A percentile compares a stretch with the other conserved stretches of the same genome.
These are phyloP conservation scores for Kodamaea hsintzibuensis DNA, from an alignment of 805 yeast genomes.

Conservation along the genomic window DNA sequence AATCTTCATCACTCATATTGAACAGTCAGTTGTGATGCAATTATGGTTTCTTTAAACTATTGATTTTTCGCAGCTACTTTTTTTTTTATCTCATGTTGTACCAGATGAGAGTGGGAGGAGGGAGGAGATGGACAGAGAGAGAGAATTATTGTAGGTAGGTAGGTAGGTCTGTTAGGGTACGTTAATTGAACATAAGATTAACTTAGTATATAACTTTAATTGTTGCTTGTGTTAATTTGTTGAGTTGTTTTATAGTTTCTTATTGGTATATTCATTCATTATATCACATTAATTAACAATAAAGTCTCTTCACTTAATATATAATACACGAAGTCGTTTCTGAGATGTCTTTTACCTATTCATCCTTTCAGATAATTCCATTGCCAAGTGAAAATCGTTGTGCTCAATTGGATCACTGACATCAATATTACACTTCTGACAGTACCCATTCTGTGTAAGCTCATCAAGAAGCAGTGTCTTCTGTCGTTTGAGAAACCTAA, in stretches of 20 bases:
- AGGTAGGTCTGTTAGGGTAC: too few relatives aligned
- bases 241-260: too few relatives aligned
- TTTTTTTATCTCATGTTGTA: background rate
- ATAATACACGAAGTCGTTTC: too few relatives aligned
- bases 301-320: too few relatives aligned
- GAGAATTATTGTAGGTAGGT: too few relatives aligned
- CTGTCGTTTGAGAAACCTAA: slow-evolving; percentile 9
- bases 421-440: slow-evolving; percentile 26
- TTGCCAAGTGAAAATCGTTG: slow-evolving; percentile 54
- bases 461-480: slow-evolving; percentile 16
- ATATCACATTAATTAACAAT: too few relatives aligned
- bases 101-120: too few relatives aligned
- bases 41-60: background rate
- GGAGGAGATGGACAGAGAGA: too few relatives aligned
- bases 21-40: background rate
- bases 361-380: slow-evolving; percentile 43
- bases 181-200: too few relatives aligned
- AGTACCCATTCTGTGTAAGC: slow-evolving; percentile 21
- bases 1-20: slow-evolving; percentile 27
- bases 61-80: background rate
- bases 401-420: slow-evolving; percentile 47
- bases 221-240: too few relatives aligned
- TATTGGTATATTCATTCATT: too few relatives aligned
- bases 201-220: too few relatives aligned
- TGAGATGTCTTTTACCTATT: slow-evolving; percentile 3